Evolutionary conservation across 2,329 filamentous ascomycete genomes (phyloP).

Genomic region (Raffaelea albimanens): DNA sequence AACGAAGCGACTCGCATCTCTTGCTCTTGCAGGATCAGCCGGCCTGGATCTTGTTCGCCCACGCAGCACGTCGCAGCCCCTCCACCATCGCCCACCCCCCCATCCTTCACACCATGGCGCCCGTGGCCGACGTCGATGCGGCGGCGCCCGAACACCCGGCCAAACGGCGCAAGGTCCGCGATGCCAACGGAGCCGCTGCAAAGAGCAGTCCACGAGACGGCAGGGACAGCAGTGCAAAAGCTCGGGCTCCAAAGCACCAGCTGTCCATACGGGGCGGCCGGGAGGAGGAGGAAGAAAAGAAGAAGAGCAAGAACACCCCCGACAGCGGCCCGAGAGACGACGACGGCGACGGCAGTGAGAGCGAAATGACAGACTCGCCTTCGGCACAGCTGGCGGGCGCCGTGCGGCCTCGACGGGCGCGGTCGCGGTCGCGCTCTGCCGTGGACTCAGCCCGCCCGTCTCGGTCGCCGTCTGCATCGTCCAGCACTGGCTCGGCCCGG

Average conservation of each 20-base stretch:
- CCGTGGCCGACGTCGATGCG: constrained; percentile 1
- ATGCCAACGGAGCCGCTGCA: no score
- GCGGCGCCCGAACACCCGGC: constrained; percentile 1
- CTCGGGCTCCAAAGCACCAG: neutral
- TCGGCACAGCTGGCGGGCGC: constrained; percentile 11
- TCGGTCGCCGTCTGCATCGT: no score
- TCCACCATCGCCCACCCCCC: no score
- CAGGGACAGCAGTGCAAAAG: neutral
- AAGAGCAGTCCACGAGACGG: neutral
- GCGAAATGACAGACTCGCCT: constrained; percentile 8
- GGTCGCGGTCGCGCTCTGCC: neutral
- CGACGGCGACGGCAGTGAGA: no score
- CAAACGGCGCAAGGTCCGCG: constrained; percentile 7
- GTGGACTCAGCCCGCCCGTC: no score
- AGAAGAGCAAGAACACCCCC: neutral
- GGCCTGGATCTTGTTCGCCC: no score
- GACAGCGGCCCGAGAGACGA: neutral
- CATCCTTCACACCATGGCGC: constrained; percentile 8
- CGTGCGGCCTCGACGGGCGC: neutral
- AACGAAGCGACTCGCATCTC: no score
- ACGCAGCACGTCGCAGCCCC: no score
- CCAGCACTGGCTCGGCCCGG: no score
- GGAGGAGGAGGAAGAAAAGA: neutral
- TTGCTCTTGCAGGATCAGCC: no score
- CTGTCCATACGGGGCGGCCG: neutral